A percentile compares a stretch with the other conserved stretches of the same genome.
phyloP scores from a whole-genome alignment of 1,139 yeast genomes.

The Williopsis jadinii region DNA sequence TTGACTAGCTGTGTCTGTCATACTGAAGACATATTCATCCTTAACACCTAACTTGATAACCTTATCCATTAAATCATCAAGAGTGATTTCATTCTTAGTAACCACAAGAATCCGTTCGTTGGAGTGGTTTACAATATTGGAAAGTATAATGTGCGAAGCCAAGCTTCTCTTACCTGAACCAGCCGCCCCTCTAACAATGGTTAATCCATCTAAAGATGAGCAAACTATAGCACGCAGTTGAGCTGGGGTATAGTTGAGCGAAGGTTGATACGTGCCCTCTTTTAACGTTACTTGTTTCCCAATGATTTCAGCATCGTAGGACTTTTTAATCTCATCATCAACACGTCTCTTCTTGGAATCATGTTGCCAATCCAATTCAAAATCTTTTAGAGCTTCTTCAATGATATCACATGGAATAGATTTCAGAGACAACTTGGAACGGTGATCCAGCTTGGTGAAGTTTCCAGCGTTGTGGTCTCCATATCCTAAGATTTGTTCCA shows the following conservation, averaged over 20 bases:
- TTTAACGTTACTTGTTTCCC: background rate
- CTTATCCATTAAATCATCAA: slow-evolving; percentile 20
- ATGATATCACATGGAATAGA: background rate
- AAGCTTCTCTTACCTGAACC: slow-evolving; percentile 38
- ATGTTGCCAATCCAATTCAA: background rate
- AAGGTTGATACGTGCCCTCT: background rate
- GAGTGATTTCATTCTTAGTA: slow-evolving; percentile 21
- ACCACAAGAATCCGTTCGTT: slow-evolving; percentile 32
- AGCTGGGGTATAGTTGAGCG: slow-evolving; percentile 8
- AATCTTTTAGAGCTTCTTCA: slow-evolving; percentile 1
- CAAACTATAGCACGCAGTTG: slow-evolving; percentile 31
- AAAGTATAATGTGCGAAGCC: slow-evolving; percentile 18
- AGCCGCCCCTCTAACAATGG: slow-evolving; percentile 37
- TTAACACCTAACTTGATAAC: slow-evolving; percentile 4
- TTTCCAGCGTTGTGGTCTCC: slow-evolving; percentile 24
- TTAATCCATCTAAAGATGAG: slow-evolving; percentile 29
- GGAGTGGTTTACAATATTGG: slow-evolving; percentile 25
- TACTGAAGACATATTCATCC: slow-evolving; percentile 3
- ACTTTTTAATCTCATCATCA: background rate
- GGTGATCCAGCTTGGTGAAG: background rate
- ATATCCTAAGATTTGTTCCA: slow-evolving; percentile 30
- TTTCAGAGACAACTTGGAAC: slow-evolving; percentile 4
- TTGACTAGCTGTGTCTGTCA: slow-evolving; percentile 1
- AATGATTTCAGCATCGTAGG: slow-evolving; percentile 1
- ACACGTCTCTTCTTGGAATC: slow-evolving; percentile 1